Evolutionary conservation across 2,329 filamentous ascomycete species (phyloP), one percentile per base, ranked within the genome.

Genomic region (Phialophora expanda): DNA sequence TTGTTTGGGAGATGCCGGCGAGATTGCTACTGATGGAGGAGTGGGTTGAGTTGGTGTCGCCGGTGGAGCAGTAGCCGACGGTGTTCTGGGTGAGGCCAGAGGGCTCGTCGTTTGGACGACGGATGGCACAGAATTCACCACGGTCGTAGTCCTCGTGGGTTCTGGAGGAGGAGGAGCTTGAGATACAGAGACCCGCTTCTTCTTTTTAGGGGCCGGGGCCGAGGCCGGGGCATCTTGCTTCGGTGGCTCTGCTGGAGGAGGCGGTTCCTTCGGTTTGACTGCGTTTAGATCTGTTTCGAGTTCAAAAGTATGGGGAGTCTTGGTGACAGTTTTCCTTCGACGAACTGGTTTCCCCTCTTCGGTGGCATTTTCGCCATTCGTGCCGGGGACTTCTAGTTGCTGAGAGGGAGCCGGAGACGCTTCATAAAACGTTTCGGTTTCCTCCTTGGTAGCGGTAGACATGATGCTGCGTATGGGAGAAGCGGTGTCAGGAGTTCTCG

Each of bases 261-360:
- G 55, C 28, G 51, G 62, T 59, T 69, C 67, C 30, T 66, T 66
- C 22, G 57, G 32, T 53, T 67, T 69, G 26, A 56, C 26, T 12
- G 65, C 59, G 20, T 61, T 56, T 20, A 69, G 63, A 58, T 69
- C 67, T 46, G 57, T 60, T 46, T 65, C 67, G 11, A 69, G 63
- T 61, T 69, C 65, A 46, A 69, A 69, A 24, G 67, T 69, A 54
- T 69, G 67, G 22, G 67, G 67, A 20, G 55, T 67, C 41, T 69
- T 69, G 22, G 67, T 69, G 28, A 69, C 56, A 20, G 67, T 69
- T 56, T 69, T 69, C 46, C 67, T 60, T 61, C 67, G 62, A n/a
- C 67, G 67, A 22, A 60, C 57, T 4, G 65, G 65, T 56, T 69
- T 69, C 9, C 38, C 48, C 14, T 65, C 66, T 26, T 69, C 67